These are phyloP conservation scores for Coemansia sp. DNA, from an alignment of 192 early-diverging fungal genomes.

Conservation along the genomic window DNA sequence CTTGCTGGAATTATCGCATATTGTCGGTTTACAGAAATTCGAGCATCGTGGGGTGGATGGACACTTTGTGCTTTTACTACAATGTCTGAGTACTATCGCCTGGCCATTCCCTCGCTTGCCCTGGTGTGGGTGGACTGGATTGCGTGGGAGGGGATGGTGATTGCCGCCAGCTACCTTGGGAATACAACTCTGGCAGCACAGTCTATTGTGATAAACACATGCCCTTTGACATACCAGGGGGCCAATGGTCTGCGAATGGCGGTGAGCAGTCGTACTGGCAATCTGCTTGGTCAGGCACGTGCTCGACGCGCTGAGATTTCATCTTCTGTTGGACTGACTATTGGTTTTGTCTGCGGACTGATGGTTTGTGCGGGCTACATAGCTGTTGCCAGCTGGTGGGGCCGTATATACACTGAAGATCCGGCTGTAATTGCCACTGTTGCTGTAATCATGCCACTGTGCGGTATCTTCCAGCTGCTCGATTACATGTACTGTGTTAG, in stretches of 20 bases:
- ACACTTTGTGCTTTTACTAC: conserved; percentile 37
- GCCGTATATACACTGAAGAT: conserved; percentile 67
- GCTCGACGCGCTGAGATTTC: conserved; percentile 44
- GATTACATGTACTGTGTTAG: conserved; percentile 66
- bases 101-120: conserved; percentile 74
- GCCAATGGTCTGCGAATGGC: conserved; percentile 61
- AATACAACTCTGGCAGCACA: conserved; percentile 59
- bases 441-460: conserved; percentile 75
- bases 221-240: conserved; percentile 56
- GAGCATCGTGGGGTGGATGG: conserved; percentile 73
- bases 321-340: conserved; percentile 30
- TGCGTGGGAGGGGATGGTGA: conserved; percentile 51
- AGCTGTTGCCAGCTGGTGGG: conserved; percentile 49
- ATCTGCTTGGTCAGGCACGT: conserved; percentile 52
- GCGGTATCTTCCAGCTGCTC: conserved; percentile 67
- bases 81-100: conserved; percentile 57
- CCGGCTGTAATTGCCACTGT: conserved; percentile 68
- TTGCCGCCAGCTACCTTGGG: conserved; percentile 61
- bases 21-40: conserved; percentile 54
- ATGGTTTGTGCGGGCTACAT: conserved; percentile 20
- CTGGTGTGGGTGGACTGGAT: conserved; percentile 77
- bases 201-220: conserved; percentile 60
- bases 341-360: conserved; percentile 22
- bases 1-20: conserved; percentile 68
- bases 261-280: conserved; percentile 58